phyloP scores from a whole-genome alignment of 345 rosid genomes.

The Microcos paniculata region DNA sequence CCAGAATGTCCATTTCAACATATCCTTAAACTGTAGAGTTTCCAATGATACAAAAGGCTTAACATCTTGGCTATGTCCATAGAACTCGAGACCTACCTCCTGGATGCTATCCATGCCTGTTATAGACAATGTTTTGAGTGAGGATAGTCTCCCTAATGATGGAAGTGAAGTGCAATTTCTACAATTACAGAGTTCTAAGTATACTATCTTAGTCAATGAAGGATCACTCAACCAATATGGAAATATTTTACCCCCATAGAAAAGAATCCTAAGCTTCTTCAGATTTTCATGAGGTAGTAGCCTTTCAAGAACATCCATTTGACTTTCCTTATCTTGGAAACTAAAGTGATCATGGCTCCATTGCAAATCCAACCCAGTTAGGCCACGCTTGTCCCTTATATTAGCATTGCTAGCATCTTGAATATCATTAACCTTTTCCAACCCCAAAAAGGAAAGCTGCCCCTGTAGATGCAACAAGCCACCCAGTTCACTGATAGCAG shows the following conservation, averaged over 20 bases:
- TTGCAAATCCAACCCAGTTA: constrained; percentile 18
- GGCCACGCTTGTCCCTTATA: constrained; percentile 17
- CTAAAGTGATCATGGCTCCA: constrained; percentile 19
- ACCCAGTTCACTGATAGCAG: constrained; percentile 18
- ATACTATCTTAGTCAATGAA: constrained; percentile 11
- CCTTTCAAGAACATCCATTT: constrained; percentile 20
- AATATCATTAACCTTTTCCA: constrained; percentile 23
- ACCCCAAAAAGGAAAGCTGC: constrained; percentile 13
- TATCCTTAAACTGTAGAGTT: constrained; percentile 17
- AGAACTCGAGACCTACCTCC: constrained; percentile 23
- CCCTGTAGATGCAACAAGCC: constrained; percentile 18
- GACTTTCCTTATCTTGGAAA: not conserved
- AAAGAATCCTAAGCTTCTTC: constrained; percentile 19
- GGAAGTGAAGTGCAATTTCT: constrained; percentile 24
- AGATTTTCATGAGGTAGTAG: constrained; percentile 26
- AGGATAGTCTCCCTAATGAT: constrained; percentile 33
- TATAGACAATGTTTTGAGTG: constrained; percentile 20
- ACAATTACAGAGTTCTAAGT: constrained; percentile 18
- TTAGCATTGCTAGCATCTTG: constrained; percentile 22
- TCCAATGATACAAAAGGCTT: constrained; percentile 23
- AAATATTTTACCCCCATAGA: constrained; percentile 27
- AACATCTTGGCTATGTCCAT: constrained; percentile 11
- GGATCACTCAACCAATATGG: constrained; percentile 36
- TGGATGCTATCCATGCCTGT: constrained; percentile 21
- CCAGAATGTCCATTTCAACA: constrained; percentile 33